phyloP scores from a whole-genome alignment of 2,329 filamentous ascomycete genomes.

The Aspergillus aculeatinus region DNA sequence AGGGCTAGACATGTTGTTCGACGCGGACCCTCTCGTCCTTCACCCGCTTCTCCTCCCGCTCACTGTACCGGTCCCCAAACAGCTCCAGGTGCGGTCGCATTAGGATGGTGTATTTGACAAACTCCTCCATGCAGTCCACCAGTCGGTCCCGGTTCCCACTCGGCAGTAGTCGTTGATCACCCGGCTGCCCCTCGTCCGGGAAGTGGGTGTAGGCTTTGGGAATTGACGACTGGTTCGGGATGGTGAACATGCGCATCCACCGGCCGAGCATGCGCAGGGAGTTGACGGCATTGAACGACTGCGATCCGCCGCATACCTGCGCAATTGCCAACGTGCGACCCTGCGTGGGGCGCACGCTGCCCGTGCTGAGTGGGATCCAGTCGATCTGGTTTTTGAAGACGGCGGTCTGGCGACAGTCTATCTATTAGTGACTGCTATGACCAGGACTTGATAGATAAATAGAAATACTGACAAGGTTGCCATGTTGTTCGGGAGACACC shows the following conservation, averaged over 20 bases:
- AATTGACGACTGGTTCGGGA: slow-evolving; percentile 65
- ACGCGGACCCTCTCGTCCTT: background rate
- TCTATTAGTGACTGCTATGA: too few relatives aligned
- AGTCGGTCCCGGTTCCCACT: slow-evolving; percentile 60
- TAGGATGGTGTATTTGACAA: slow-evolving; percentile 67
- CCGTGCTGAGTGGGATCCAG: slow-evolving; percentile 64
- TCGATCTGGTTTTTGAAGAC: slow-evolving; percentile 71
- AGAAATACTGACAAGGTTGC: slow-evolving; percentile 52
- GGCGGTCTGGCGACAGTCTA: slow-evolving; percentile 47
- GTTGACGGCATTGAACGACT: slow-evolving; percentile 68
- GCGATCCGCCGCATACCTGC: slow-evolving; percentile 64
- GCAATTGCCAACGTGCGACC: slow-evolving; percentile 63
- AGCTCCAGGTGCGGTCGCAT: slow-evolving; percentile 62
- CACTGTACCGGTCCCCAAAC: slow-evolving; percentile 64
- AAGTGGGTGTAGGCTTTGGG: slow-evolving; percentile 65
- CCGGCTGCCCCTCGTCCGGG: slow-evolving; percentile 49
- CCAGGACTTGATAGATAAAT: background rate
- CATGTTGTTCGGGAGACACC: slow-evolving; percentile 67
- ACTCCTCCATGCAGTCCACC: slow-evolving; percentile 68
- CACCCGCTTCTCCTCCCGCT: slow-evolving; percentile 44
- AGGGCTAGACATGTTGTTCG: background rate
- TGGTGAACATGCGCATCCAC: slow-evolving; percentile 70
- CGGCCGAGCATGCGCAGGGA: slow-evolving; percentile 63
- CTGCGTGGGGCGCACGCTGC: slow-evolving; percentile 64
- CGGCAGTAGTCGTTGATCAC: slow-evolving; percentile 53